These are phyloP conservation scores for Spergularia azorica DNA, from an alignment of 179 eudicot species.

Conservation along the genomic window DNA sequence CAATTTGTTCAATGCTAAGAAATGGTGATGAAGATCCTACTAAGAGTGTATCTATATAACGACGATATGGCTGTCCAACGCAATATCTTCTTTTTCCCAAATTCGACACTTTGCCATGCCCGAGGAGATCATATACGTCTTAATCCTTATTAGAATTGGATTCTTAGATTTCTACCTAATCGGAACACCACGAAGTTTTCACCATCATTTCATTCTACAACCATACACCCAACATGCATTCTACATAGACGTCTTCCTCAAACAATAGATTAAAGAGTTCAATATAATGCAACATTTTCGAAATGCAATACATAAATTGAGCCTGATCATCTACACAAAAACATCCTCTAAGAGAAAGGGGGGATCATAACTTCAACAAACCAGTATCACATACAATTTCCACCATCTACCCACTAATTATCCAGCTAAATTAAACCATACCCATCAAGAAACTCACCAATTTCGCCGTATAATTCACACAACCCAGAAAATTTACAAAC, in stretches of 20 bases:
- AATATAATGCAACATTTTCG: too few species aligned
- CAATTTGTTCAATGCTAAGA: too few species aligned
- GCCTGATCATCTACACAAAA: too few species aligned
- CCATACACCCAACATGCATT: neutral
- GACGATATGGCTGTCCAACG: too few species aligned
- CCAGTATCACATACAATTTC: neutral
- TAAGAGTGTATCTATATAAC: too few species aligned
- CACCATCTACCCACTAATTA: neutral
- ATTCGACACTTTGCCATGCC: neutral
- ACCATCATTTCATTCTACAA: slow-evolving; percentile 2
- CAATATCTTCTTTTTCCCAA: neutral
- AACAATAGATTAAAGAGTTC: too few species aligned
- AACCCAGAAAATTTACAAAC: neutral
- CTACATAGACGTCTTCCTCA: too few species aligned
- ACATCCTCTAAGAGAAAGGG: too few species aligned
- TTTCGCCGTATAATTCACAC: neutral
- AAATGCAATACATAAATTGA: too few species aligned
- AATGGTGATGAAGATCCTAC: too few species aligned
- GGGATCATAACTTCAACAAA: too few species aligned
- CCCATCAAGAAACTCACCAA: slow-evolving; percentile 18
- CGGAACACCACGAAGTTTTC: too few species aligned
- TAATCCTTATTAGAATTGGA: neutral
- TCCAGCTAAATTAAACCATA: neutral
- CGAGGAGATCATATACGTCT: neutral
- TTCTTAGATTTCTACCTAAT: neutral